These are phyloP conservation scores for Talaromyces islandicus DNA, from an alignment of 2,329 filamentous ascomycete species.

Conservation along the genomic window DNA sequence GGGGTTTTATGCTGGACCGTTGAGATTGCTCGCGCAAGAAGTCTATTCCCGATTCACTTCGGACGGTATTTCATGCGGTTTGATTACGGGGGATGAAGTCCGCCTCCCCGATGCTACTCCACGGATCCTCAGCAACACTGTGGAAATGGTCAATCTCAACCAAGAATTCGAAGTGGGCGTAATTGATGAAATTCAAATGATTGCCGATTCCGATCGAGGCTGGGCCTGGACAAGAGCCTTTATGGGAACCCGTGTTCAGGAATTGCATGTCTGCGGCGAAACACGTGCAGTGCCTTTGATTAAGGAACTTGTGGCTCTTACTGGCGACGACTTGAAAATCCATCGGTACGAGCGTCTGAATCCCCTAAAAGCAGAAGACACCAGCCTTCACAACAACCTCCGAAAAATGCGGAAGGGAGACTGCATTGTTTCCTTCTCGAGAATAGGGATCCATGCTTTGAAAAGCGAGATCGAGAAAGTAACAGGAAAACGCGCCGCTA, in stretches of 20 bases:
- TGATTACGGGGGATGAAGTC: constrained; percentile 89
- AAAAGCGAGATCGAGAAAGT: constrained; percentile 69
- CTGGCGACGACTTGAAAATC: constrained; percentile 76
- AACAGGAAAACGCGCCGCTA: constrained; percentile 77
- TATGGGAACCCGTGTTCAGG: constrained; percentile 76
- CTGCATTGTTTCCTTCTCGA: constrained; percentile 80
- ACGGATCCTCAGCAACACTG: constrained; percentile 75
- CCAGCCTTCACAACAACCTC: constrained; percentile 60
- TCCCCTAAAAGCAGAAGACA: constrained; percentile 60
- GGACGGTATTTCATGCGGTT: constrained; percentile 67
- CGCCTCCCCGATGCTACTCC: constrained; percentile 57
- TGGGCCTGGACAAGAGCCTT: constrained; percentile 94
- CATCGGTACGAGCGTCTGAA: constrained; percentile 81
- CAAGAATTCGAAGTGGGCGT: constrained; percentile 75
- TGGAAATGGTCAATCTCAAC: constrained; percentile 73
- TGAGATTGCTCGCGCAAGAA: constrained; percentile 85
- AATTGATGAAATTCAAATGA: constrained; percentile 99
- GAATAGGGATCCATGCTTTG: constrained; percentile 72
- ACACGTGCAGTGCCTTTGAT: constrained; percentile 75
- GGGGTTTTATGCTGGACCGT: constrained; percentile 85
- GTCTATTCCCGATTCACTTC: constrained; percentile 83
- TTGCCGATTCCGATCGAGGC: constrained; percentile 70
- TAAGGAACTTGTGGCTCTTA: constrained; percentile 65
- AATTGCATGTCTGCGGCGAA: constrained; percentile 92
- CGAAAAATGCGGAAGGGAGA: constrained; percentile 76